Evolutionary conservation across 192 early-diverging fungal genomes (phyloP).

Genomic region (Mortierella antarctica): DNA sequence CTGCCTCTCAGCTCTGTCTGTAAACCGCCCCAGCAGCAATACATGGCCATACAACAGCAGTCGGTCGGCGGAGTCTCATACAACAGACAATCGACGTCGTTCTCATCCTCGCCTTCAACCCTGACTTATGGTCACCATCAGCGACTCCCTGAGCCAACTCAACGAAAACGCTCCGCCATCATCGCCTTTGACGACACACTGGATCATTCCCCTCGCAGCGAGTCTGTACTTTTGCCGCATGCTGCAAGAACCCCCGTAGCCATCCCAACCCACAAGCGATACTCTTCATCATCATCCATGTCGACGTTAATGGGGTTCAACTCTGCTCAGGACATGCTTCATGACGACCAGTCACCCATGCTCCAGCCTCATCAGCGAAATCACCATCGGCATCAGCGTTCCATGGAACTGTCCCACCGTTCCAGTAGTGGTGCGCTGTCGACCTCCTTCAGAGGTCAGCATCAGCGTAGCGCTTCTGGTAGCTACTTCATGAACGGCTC

Average conservation of each 20-base stretch:
- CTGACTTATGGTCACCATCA: slow-evolving; percentile 14
- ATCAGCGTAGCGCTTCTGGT: slow-evolving; percentile 45
- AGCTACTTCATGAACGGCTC: slow-evolving; percentile 34
- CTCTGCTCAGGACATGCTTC: slow-evolving; percentile 14
- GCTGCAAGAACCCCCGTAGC: neutral
- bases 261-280: slow-evolving; percentile 37
- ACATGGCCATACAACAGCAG: neutral
- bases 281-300: slow-evolving; percentile 36
- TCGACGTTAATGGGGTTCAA: slow-evolving; percentile 12
- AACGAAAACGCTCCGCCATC: slow-evolving; percentile 45
- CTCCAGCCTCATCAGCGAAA: slow-evolving; percentile 4
- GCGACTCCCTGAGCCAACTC: slow-evolving; percentile 7
- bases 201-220: slow-evolving; percentile 17
- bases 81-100: neutral
- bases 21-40: slow-evolving; percentile 15
- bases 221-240: neutral
- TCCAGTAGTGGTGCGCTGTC: slow-evolving; percentile 20
- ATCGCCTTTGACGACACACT: slow-evolving; percentile 39
- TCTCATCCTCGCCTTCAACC: slow-evolving; percentile 6
- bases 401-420: neutral
- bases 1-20: neutral
- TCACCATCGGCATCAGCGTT: slow-evolving; percentile 8
- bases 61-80: neutral
- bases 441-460: slow-evolving; percentile 17
- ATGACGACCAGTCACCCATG: slow-evolving; percentile 18